Base-by-base conservation (phyloP, 768 basidiomycete genomes). In the Phlegmacium glaucopus region DNA sequence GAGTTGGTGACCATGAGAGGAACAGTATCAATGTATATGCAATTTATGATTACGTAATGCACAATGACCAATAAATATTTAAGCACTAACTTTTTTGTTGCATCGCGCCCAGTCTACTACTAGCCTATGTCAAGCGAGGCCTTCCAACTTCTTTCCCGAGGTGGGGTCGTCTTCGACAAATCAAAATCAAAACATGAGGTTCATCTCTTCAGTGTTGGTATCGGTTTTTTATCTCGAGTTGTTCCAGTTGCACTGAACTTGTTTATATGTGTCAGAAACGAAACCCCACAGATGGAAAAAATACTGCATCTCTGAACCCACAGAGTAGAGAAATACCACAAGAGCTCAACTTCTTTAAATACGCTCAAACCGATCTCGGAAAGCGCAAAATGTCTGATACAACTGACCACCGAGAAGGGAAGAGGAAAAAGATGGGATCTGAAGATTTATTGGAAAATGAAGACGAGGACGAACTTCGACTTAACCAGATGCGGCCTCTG, bases 321-420 rank as follows among this genome's bases (percentile, higher is more conserved):
- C 49, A 50, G 49, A 52, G 51, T 48, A 71, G 68, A 8, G 79
- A 78, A 48, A 76, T 94, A 38, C 93, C 88, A 1, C 55, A 72
- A 2, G 90, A 88, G 58, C 76, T 97, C 6, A 92, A 98, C 64
- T 94, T 95, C 66, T 98, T 97, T 71, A 92, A 87, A 57, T 92
- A 91, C 51, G 83, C 87, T 2, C 76, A 82, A 52, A 78, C 75
- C 18, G 71, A 70, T 13, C 54, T 69, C 7, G 65, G 60, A 28
- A 87, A 87, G 61, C 76, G 82, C 45, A 83, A 82, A 61, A 22
- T 46, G 36, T 30, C 43, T 4, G 57, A 55, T 17, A 43, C 54
- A 8, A 57, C 56, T 5, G 51, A 47, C 10, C 53, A 52, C 35
- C 52, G 52, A 39, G 55, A 56, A 45, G 59, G 49, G 42, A 76